Percentiles rank a stretch among this genome's conserved stretches.
Evolutionary conservation across 176 grass and related monocot species (phyloP).

Genomic region (Rhynchospora breviuscula): DNA sequence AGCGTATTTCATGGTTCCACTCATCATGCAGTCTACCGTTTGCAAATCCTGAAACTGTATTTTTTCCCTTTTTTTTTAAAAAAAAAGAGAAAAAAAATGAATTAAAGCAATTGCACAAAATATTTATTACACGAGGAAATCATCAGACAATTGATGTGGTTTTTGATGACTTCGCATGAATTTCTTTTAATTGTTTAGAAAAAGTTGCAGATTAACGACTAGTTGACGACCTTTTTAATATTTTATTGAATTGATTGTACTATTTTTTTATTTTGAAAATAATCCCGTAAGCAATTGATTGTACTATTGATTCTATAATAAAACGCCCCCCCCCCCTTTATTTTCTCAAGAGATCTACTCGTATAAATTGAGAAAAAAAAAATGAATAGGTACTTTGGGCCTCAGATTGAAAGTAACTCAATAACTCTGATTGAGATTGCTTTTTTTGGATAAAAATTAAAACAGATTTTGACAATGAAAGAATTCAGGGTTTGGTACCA

Average conservation of each 20-base stretch:
- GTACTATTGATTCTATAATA: not conserved
- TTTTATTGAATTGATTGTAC: not conserved
- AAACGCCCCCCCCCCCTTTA: not conserved
- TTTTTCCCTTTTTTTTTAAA: not conserved
- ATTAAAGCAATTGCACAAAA: too few species aligned
- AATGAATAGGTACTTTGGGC: not conserved
- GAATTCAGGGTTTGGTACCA: not conserved
- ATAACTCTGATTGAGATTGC: not conserved
- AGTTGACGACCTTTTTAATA: not conserved
- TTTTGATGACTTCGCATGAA: not conserved
- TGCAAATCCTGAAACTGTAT: not conserved
- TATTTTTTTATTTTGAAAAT: too few species aligned
- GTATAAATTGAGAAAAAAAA: not conserved
- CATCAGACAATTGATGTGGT: not conserved
- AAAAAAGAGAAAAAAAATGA: too few species aligned
- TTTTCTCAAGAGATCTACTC: not conserved
- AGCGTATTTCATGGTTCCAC: not conserved
- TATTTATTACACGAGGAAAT: not conserved
- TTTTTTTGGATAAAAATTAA: not conserved
- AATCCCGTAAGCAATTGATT: not conserved
- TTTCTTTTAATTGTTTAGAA: not conserved
- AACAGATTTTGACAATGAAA: not conserved
- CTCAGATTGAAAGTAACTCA: not conserved
- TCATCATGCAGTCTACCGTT: not conserved
- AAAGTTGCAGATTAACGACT: not conserved